phyloP scores from a whole-genome alignment of 768 basidiomycete genomes.

The Cyathus striatus region DNA sequence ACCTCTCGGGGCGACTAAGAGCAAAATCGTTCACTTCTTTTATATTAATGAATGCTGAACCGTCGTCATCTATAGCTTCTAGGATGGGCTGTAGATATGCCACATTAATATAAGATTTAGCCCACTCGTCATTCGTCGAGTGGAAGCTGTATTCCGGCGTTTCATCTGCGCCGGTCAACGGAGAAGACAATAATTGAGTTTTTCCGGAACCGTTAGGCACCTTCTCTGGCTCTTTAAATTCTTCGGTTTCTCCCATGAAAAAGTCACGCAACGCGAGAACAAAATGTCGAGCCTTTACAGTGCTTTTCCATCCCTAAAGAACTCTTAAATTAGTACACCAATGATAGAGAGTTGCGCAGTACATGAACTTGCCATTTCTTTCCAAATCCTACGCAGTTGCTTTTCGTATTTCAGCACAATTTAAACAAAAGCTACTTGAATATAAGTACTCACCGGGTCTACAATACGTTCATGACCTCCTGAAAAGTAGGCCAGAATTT shows the following conservation, averaged over 20 bases:
- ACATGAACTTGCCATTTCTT: constrained; percentile 35
- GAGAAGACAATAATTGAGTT: neutral
- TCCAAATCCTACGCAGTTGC: constrained; percentile 36
- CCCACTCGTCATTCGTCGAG: constrained; percentile 17
- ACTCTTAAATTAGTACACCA: constrained; percentile 4
- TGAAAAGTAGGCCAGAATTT: neutral
- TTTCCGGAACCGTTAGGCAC: neutral
- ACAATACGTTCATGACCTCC: neutral
- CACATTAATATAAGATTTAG: constrained; percentile 25
- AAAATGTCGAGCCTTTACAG: constrained; percentile 33
- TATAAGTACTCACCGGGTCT: neutral
- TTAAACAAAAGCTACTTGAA: too few relatives aligned
- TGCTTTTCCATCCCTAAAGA: constrained; percentile 25
- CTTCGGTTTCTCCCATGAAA: constrained; percentile 15
- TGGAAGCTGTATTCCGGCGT: neutral
- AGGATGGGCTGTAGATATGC: constrained; percentile 23
- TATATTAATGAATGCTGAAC: constrained; percentile 30
- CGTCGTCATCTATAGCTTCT: constrained; percentile 38
- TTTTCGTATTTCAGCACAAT: constrained; percentile 19
- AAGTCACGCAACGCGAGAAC: constrained; percentile 31
- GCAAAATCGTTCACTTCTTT: constrained; percentile 29
- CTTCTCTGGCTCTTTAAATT: neutral
- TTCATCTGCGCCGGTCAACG: neutral
- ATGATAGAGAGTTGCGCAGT: too few relatives aligned
- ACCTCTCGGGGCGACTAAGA: constrained; percentile 17